These are phyloP conservation scores for Pseudogymnoascus sp. DNA, from an alignment of 2,329 filamentous ascomycete species.

Conservation along the genomic window DNA sequence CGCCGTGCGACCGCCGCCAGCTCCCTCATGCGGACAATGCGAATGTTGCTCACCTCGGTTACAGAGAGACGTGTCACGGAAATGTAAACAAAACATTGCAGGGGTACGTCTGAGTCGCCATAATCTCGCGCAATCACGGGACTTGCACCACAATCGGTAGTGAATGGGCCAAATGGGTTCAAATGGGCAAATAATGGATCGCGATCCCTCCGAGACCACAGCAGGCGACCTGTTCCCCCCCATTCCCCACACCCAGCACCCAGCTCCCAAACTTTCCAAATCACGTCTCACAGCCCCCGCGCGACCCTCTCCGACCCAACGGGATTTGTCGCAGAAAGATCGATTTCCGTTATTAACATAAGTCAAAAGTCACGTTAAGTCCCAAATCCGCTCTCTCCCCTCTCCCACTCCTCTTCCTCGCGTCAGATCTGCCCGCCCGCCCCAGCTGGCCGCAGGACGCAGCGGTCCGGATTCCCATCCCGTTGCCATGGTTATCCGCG, in stretches of 20 bases:
- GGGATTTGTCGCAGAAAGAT: background rate
- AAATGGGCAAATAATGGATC: background rate
- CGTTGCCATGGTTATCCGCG: background rate
- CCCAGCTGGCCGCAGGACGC: background rate
- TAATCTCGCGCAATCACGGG: conserved; percentile 7
- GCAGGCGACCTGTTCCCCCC: background rate
- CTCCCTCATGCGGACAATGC: background rate
- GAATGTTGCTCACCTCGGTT: conserved; percentile 1
- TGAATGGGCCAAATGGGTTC: too few relatives aligned
- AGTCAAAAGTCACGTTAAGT: background rate
- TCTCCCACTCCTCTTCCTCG: background rate
- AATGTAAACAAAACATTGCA: conserved; percentile 7
- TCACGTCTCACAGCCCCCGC: background rate
- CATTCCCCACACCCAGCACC: background rate
- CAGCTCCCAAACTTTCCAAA: background rate
- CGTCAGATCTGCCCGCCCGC: background rate
- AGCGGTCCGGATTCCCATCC: background rate
- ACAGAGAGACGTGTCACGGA: background rate
- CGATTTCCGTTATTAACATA: background rate
- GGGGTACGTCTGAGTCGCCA: conserved; percentile 2
- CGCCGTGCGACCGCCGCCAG: background rate
- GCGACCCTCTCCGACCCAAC: conserved; percentile 4
- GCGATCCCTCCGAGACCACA: background rate
- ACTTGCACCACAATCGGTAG: background rate
- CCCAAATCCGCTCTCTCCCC: too few relatives aligned